phyloP scores from a whole-genome alignment of 2,329 filamentous ascomycete species.

The Microcera coccophila region DNA sequence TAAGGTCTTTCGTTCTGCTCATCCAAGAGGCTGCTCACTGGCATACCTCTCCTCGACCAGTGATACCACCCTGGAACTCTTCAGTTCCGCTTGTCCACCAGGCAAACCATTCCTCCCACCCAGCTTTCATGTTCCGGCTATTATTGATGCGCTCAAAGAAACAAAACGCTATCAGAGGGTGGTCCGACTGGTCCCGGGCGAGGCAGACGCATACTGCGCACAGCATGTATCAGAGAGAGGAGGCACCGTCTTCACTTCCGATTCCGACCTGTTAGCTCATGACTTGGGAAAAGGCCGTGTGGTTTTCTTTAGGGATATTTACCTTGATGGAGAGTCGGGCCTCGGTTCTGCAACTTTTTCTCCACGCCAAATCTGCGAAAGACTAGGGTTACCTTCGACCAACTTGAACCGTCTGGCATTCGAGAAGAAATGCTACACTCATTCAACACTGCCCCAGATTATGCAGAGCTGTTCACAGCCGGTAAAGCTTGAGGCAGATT shows the following conservation, averaged over 20 bases:
- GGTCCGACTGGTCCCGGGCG: conserved; percentile 66
- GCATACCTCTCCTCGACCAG: conserved; percentile 16
- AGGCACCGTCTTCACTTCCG: conserved; percentile 68
- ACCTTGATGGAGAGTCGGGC: conserved; percentile 28
- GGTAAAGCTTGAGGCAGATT: conserved; percentile 20
- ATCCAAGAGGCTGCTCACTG: conserved; percentile 24
- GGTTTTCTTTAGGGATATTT: conserved; percentile 64
- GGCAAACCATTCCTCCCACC: conserved; percentile 43
- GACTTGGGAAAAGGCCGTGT: conserved; percentile 64
- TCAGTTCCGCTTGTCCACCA: conserved; percentile 19
- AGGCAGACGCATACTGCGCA: conserved; percentile 82
- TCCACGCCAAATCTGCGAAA: conserved; percentile 37
- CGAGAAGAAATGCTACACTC: conserved; percentile 28
- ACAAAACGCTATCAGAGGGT: conserved; percentile 40
- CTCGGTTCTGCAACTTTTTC: conserved; percentile 28
- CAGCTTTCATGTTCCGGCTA: conserved; percentile 73
- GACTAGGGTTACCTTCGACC: conserved; percentile 37
- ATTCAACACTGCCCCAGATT: conserved; percentile 30
- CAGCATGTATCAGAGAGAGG: conserved; percentile 51
- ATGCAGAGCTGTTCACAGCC: conserved; percentile 24
- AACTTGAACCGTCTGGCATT: conserved; percentile 35
- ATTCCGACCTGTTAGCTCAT: conserved; percentile 80
- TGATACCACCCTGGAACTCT: conserved; percentile 19
- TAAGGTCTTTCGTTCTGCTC: conserved; percentile 40
- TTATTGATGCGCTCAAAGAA: conserved; percentile 64